A percentile compares a stretch with the other conserved stretches of the same genome.
Conservation (phyloP, 2,329 filamentous ascomycete genomes). For the Coleophoma cylindrospora region DNA sequence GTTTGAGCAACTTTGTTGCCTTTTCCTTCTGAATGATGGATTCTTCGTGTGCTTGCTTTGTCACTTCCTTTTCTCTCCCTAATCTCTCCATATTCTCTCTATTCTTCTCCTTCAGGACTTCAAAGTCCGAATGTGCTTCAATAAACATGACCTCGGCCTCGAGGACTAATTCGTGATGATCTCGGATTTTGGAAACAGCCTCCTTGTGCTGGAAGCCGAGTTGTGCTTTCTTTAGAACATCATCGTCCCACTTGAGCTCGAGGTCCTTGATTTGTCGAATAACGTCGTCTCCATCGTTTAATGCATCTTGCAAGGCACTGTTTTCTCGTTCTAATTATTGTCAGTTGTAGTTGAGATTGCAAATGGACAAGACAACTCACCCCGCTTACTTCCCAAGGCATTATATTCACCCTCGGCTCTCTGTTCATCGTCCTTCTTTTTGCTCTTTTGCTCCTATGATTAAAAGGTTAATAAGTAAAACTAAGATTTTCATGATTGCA, state of each 20-base stretch:
- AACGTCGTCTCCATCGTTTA: conserved; percentile 34
- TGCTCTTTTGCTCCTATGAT: conserved; percentile 41
- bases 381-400: conserved; percentile 65
- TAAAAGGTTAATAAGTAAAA: conserved; percentile 13
- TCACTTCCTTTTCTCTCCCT: conserved; percentile 36
- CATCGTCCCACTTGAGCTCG: conserved; percentile 47
- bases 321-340: conserved; percentile 29
- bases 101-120: conserved; percentile 63
- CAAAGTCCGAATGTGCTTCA: conserved; percentile 79
- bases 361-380: conserved; percentile 36
- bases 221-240: conserved; percentile 50
- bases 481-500: not conserved
- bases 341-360: conserved; percentile 12
- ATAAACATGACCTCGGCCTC: conserved; percentile 67
- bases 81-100: conserved; percentile 49
- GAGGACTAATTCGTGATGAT: conserved; percentile 57
- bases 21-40: conserved; percentile 32
- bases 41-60: conserved; percentile 32
- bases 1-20: conserved; percentile 31
- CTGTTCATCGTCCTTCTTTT: conserved; percentile 65
- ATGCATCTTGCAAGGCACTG: conserved; percentile 24
- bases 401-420: conserved; percentile 59
- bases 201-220: conserved; percentile 48
- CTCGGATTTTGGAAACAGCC: conserved; percentile 56
- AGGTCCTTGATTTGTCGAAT: conserved; percentile 39